A percentile compares a stretch with the other conserved stretches of the same genome.
Conservation (phyloP, 75 land plant genomes). For the Sequoia sempervirens region DNA sequence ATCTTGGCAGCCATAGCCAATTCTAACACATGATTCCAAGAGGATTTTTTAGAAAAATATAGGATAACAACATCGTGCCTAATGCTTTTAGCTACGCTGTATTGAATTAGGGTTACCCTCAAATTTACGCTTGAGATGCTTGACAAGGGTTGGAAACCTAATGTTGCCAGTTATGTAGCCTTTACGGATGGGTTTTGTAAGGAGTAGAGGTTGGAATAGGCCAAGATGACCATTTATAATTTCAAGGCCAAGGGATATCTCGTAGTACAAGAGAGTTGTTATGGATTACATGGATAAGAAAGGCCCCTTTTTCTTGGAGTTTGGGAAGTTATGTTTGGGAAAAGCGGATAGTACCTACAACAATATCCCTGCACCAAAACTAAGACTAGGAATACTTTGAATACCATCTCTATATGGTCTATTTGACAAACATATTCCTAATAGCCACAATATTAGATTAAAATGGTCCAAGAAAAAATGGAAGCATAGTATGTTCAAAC, state of each 20-base stretch:
- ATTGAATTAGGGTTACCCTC: constrained; percentile 42
- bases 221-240: constrained; percentile 16
- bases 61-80: constrained; percentile 40
- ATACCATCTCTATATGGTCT: too few species aligned
- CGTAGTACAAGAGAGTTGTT: constrained; percentile 9
- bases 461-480: too few species aligned
- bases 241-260: constrained; percentile 37
- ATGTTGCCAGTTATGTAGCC: constrained; percentile 40
- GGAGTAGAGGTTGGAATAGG: constrained; percentile 48
- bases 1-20: too few species aligned
- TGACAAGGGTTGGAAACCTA: constrained; percentile 53
- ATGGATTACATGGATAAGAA: constrained; percentile 1
- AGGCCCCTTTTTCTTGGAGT: constrained; percentile 23
- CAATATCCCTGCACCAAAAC: too few species aligned
- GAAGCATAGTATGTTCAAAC: too few species aligned
- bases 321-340: constrained; percentile 56
- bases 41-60: constrained; percentile 62
- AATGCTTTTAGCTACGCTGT: constrained; percentile 57
- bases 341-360: neutral
- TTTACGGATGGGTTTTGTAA: constrained; percentile 42
- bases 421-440: too few species aligned
- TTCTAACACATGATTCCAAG: constrained; percentile 50
- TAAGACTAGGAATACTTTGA: too few species aligned
- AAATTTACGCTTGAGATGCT: constrained; percentile 49
- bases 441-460: too few species aligned